Evolutionary conservation across 176 grass and related monocot genomes (phyloP), one percentile per base, ranked within the genome.

Genomic region (Zoysia japonica): DNA sequence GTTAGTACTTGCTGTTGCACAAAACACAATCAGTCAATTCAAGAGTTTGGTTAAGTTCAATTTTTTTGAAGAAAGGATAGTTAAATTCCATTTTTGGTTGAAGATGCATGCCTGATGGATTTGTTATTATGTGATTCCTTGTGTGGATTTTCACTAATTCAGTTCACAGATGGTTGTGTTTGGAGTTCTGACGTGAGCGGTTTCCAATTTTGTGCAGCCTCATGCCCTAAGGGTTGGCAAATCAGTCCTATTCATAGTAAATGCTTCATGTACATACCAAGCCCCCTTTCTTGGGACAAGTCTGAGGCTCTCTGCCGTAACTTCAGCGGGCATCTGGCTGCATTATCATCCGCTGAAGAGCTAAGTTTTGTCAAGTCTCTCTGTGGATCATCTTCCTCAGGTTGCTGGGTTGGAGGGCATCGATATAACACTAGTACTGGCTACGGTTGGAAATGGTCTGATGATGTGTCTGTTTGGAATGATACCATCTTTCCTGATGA

Each of bases 361-460:
- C 77, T 94, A 43, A 90, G 47, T 43, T 88, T 97, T 16, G 87
- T 67, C 7, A 86, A 67, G 41, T 88, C 80, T 71, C 63, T 97
- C 9, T 94, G 94, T 67, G 76, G 56, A 44, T 14, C 84, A 47
- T 83, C 77, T 62, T 69, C 54, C 68, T 83, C 62, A 0, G 91
- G 94, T 9, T 97, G 94, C 63, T 97, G 94, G 94, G 85, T 94
- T 61, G 89, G 94, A 79, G 89, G 89, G 63, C 83, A 43, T 56
- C 72, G n/a, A 48, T 78, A 86, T 75, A 92, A 85, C 62, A 48
- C 35, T 9, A 70, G 69, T 53, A 55, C 71, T 13, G 43, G 37
- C 15, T 40, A 19, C 13, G 53, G 70, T 8, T 95, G 92, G 92
- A 92, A 87, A 92, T 94, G 89, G 85, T 92, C 89, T 1, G 83